A percentile compares a stretch with the other conserved stretches of the same genome.
Conservation (phyloP, 2,329 filamentous ascomycete species). For the Sporothrix luriei region DNA sequence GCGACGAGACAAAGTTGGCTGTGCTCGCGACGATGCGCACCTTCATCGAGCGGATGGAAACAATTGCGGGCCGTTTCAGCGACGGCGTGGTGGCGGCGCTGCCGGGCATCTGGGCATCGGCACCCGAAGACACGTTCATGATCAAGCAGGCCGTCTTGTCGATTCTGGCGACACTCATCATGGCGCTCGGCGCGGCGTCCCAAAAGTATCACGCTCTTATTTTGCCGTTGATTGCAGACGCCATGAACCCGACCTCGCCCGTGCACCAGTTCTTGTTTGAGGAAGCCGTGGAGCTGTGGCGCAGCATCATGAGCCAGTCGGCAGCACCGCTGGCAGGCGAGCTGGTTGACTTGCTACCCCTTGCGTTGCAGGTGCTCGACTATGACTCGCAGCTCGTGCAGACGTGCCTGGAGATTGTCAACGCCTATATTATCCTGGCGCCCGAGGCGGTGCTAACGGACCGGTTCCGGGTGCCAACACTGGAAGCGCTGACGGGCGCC, state of each 20-base stretch:
- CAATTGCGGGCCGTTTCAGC: conserved; percentile 67
- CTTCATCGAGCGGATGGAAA: conserved; percentile 79
- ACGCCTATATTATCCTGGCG: conserved; percentile 71
- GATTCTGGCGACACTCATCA: conserved; percentile 81
- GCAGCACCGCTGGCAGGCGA: conserved; percentile 62
- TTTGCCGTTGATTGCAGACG: conserved; percentile 78
- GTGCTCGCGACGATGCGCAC: conserved; percentile 83
- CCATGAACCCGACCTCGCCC: conserved; percentile 74
- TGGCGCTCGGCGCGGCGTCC: conserved; percentile 77
- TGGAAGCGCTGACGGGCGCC: conserved; percentile 53
- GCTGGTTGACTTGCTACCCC: conserved; percentile 64
- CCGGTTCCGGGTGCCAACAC: conserved; percentile 54
- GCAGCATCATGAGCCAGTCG: conserved; percentile 69
- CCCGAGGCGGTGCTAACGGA: conserved; percentile 67
- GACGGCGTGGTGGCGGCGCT: conserved; percentile 81
- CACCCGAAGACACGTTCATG: conserved; percentile 78
- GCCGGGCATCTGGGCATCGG: conserved; percentile 80
- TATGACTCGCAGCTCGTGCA: conserved; percentile 65
- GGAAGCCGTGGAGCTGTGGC: conserved; percentile 89
- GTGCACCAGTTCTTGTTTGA: conserved; percentile 83
- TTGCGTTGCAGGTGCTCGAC: conserved; percentile 66
- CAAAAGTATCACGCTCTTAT: conserved; percentile 77
- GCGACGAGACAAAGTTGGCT: conserved; percentile 86
- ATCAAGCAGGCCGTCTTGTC: conserved; percentile 93
- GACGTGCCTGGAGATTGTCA: conserved; percentile 64